Evolutionary conservation across 2,329 filamentous ascomycete genomes (phyloP).

Genomic region (Geoglossum cookeanum): DNA sequence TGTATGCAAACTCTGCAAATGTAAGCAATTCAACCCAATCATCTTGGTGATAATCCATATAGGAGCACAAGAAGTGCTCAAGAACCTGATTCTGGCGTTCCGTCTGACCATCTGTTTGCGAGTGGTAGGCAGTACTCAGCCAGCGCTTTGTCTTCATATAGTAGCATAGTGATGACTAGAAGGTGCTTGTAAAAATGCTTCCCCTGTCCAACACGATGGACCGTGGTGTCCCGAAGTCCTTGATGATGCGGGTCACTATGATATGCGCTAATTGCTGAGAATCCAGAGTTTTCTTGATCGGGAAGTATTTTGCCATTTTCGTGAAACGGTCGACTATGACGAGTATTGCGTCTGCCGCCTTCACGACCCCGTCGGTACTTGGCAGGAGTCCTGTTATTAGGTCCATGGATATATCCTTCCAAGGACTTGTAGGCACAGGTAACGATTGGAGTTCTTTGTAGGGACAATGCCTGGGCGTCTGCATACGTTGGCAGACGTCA

Average conservation of each 20-base stretch:
- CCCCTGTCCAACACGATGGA: background rate
- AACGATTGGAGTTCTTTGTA: no score
- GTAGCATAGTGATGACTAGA: background rate
- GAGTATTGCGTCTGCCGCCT: no score
- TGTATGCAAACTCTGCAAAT: slow-evolving; percentile 9
- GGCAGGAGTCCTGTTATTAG: background rate
- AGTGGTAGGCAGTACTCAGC: slow-evolving; percentile 5
- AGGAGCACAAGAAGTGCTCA: slow-evolving; percentile 7
- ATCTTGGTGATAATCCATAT: slow-evolving; percentile 9
- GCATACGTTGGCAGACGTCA: slow-evolving; percentile 1
- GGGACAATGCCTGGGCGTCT: background rate
- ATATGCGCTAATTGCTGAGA: no score
- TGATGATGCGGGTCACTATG: background rate
- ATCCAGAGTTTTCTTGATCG: slow-evolving; percentile 5
- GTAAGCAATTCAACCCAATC: slow-evolving; percentile 8
- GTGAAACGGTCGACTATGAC: no score
- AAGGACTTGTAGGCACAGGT: no score
- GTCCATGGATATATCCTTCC: slow-evolving; percentile 8
- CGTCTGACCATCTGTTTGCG: slow-evolving; percentile 9
- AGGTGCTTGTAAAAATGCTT: background rate
- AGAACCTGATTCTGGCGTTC: slow-evolving; percentile 7
- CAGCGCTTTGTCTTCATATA: background rate
- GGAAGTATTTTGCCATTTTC: background rate
- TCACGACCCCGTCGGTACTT: no score
- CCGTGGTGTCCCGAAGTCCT: background rate